These are phyloP conservation scores for Russula abietina DNA, from an alignment of 768 basidiomycete genomes.

Conservation along the genomic window DNA sequence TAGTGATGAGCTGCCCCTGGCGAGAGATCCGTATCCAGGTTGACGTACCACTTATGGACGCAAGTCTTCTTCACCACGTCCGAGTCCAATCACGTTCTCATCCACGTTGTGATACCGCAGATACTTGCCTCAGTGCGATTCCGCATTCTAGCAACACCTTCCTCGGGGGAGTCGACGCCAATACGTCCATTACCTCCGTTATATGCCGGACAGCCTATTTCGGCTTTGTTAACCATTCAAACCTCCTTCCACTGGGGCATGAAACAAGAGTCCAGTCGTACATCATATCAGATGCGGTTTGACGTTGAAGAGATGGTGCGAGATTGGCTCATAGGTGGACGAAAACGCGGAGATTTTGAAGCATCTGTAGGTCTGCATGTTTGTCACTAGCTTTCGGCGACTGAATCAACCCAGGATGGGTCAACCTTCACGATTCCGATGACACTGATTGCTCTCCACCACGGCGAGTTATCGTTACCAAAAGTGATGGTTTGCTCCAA, in stretches of 20 bases:
- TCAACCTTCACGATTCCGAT: slow-evolving; percentile 53
- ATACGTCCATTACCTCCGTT: slow-evolving; percentile 29
- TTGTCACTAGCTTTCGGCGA: not conserved
- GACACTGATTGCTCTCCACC: slow-evolving; percentile 80
- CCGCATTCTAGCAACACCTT: slow-evolving; percentile 42
- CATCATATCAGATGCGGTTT: slow-evolving; percentile 58
- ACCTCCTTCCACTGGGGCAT: slow-evolving; percentile 78
- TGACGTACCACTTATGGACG: slow-evolving; percentile 76
- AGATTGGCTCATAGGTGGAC: slow-evolving; percentile 87
- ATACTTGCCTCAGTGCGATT: slow-evolving; percentile 60
- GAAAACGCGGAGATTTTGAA: slow-evolving; percentile 76
- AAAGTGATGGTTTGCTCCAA: slow-evolving; percentile 61
- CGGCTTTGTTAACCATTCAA: slow-evolving; percentile 55
- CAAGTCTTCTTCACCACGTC: slow-evolving; percentile 34
- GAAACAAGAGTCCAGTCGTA: slow-evolving; percentile 35
- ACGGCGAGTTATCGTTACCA: slow-evolving; percentile 75
- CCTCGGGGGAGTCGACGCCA: slow-evolving; percentile 31
- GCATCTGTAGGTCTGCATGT: slow-evolving; percentile 50
- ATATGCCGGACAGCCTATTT: slow-evolving; percentile 87
- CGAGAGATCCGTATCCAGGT: slow-evolving; percentile 76
- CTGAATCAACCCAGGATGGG: slow-evolving; percentile 45
- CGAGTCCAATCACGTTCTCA: slow-evolving; percentile 14
- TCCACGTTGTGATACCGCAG: slow-evolving; percentile 33
- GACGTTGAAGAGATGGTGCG: slow-evolving; percentile 75
- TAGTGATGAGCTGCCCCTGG: slow-evolving; percentile 45